phyloP scores from a whole-genome alignment of 805 yeast species.

The Vanderwaltozyma tropicalis region DNA sequence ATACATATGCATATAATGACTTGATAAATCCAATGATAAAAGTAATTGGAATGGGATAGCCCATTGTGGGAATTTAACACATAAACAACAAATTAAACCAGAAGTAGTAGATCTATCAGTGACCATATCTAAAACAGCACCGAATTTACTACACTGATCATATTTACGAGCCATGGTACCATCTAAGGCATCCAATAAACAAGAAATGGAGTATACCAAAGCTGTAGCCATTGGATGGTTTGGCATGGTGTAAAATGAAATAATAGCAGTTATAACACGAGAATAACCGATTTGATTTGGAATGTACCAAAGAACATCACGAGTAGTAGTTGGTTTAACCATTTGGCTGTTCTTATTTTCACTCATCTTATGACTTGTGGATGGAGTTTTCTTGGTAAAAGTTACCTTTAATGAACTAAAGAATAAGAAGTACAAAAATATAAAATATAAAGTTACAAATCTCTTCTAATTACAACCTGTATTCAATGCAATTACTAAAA shows the following conservation, averaged over 20 bases:
- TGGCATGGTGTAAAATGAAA: conserved; percentile 75
- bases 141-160: conserved; percentile 83
- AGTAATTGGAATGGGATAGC: conserved; percentile 61
- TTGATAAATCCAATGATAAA: conserved; percentile 76
- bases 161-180: conserved; percentile 88
- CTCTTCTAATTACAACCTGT: no score
- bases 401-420: no score
- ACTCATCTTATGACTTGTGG: background rate
- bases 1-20: conserved; percentile 98
- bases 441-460: no score
- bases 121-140: conserved; percentile 97
- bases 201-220: conserved; percentile 71
- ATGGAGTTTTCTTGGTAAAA: no score
- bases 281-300: conserved; percentile 89
- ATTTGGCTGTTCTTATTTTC: background rate
- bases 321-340: conserved; percentile 27
- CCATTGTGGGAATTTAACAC: conserved; percentile 62
- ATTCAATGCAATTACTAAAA: no score
- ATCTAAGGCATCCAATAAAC: conserved; percentile 90
- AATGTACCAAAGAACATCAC: conserved; percentile 62
- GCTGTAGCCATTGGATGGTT: conserved; percentile 74
- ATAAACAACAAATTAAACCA: conserved; percentile 77
- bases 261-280: conserved; percentile 70
- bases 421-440: no score
- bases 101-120: conserved; percentile 96